phyloP scores from a whole-genome alignment of 192 early-diverging fungal genomes.

The Phycomyces nitens region DNA sequence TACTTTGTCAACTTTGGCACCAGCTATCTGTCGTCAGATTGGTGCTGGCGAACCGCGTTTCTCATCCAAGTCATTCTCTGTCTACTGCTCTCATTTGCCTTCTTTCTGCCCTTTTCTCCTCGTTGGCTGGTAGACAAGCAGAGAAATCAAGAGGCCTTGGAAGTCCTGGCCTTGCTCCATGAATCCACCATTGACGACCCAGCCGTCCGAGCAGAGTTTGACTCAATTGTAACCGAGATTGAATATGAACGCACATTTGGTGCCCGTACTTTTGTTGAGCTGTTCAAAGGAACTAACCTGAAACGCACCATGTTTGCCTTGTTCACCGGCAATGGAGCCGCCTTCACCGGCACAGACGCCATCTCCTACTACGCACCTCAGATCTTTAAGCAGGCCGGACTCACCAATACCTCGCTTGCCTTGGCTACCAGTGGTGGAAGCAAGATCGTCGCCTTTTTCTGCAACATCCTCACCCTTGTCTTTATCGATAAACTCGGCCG shows the following conservation, averaged over 20 bases:
- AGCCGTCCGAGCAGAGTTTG: slow-evolving; percentile 57
- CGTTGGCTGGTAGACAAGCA: slow-evolving; percentile 79
- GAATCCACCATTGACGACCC: slow-evolving; percentile 47
- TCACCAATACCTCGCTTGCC: slow-evolving; percentile 14
- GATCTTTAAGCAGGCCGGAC: slow-evolving; percentile 32
- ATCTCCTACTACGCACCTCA: slow-evolving; percentile 39
- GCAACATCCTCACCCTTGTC: slow-evolving; percentile 41
- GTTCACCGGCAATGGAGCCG: slow-evolving; percentile 42
- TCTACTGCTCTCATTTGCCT: slow-evolving; percentile 43
- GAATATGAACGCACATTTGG: slow-evolving; percentile 60
- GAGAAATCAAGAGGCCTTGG: slow-evolving; percentile 65
- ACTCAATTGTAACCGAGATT: slow-evolving; percentile 64
- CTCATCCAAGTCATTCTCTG: slow-evolving; percentile 78
- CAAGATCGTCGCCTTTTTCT: slow-evolving; percentile 24
- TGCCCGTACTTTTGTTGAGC: slow-evolving; percentile 55
- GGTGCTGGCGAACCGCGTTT: slow-evolving; percentile 77
- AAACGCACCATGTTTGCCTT: slow-evolving; percentile 65
- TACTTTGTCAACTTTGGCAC: slow-evolving; percentile 49
- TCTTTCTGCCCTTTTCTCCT: slow-evolving; percentile 77
- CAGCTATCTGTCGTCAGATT: slow-evolving; percentile 35
- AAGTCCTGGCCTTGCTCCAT: slow-evolving; percentile 66
- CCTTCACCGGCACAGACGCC: slow-evolving; percentile 28
- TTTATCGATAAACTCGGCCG: slow-evolving; percentile 78
- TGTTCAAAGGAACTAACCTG: slow-evolving; percentile 53
- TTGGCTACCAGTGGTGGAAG: slow-evolving; percentile 35